Conservation (phyloP, 192 early-diverging fungal species). For the Coemansia sp. region DNA sequence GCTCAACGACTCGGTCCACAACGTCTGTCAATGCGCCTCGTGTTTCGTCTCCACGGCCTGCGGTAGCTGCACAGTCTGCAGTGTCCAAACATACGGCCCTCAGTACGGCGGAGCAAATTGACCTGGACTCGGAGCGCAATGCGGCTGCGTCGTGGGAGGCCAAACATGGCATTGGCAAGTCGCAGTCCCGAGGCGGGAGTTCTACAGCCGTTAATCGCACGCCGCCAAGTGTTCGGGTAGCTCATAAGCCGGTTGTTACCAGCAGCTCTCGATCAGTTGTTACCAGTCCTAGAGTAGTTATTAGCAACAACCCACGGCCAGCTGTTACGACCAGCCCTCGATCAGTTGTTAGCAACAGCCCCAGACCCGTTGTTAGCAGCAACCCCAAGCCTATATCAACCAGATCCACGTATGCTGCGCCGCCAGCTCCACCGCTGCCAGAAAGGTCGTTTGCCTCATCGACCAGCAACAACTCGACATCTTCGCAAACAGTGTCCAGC, state of each 20-base stretch:
- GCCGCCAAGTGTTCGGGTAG: neutral
- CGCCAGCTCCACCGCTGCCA: neutral
- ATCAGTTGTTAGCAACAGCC: no score
- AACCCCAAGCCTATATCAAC: neutral
- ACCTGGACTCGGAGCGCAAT: slow-evolving; percentile 23
- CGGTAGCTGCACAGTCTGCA: slow-evolving; percentile 10
- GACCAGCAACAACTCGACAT: neutral
- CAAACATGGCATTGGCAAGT: slow-evolving; percentile 22
- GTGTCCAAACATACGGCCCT: neutral
- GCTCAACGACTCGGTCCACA: neutral
- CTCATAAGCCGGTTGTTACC: neutral
- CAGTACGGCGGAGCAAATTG: slow-evolving; percentile 6
- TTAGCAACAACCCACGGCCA: no score
- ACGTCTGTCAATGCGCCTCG: neutral
- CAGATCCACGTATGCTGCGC: neutral
- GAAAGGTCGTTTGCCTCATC: neutral
- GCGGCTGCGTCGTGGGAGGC: slow-evolving; percentile 31
- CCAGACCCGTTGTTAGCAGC: no score
- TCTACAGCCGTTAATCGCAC: neutral
- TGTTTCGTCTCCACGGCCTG: neutral
- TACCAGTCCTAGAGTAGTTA: no score
- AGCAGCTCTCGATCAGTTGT: neutral
- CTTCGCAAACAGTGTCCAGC: neutral
- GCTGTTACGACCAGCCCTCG: no score
- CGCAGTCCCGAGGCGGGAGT: neutral